Evolutionary conservation across 2,329 filamentous ascomycete species (phyloP), one percentile per base, ranked within the genome.

Genomic region (Exophiala viscosa): DNA sequence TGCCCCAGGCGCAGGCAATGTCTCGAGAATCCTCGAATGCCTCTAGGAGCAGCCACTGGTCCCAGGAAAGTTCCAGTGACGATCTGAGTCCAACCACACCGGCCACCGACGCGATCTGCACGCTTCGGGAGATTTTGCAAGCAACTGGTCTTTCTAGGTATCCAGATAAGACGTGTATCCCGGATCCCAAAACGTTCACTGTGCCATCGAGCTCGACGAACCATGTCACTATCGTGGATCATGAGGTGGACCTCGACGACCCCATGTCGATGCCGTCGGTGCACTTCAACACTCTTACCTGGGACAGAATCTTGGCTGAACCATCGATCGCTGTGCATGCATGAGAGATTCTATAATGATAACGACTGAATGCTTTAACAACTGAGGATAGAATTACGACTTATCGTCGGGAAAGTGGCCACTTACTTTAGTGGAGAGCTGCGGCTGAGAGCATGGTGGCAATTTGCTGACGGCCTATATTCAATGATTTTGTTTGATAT

Each of bases 221-320:
- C 13, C 23, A 34, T 3, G 13, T 48, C 15, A 48, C 23, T 2
- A 41, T 51, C 20, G 43, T 53, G 7, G 50, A 17, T 40, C 38
- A 40, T 18, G 15, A 50, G 36, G 43, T 15, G 33, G 52, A 45
- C 15, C 50, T 38, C 10, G 48, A 47, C 43, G 50, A 50, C 36
- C 35, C 39, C 10, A 36, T 54, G 17, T 36, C 52, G 18, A 31
- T 52, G 50, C 54, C 54, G 18, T 50, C 58, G n/a, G 52, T 62
- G 15, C 60, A 62, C 42, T 60, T 62, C 51, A 62, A 62, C 36
- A 60, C 60, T 4, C 50, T 54, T 32, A 62, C 60, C 2, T 62
- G 60, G 60, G 60, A 62, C 50, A 49, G 50, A 33, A 59, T 62
- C 9, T 39, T 62, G 33, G 52, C 34, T 3, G 45, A 50, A 20